phyloP scores from a whole-genome alignment of 768 basidiomycete genomes.

The Aureoboletus auriporus region DNA sequence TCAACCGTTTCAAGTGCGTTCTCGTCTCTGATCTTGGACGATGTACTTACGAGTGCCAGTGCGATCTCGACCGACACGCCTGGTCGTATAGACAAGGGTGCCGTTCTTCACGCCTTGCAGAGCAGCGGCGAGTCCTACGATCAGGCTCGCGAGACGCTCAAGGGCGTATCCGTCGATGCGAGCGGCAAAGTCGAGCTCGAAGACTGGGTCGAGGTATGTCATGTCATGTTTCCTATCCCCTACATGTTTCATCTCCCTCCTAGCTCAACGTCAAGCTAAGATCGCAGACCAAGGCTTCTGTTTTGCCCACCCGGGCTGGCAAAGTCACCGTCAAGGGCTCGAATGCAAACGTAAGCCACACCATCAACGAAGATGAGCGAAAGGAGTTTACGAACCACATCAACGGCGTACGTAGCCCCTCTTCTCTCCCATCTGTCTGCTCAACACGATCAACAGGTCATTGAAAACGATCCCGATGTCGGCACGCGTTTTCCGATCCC shows the following conservation, averaged over 20 bases:
- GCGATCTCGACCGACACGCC: constrained; percentile 74
- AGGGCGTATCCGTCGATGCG: constrained; percentile 90
- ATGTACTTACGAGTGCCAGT: constrained; percentile 34
- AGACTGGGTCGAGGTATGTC: constrained; percentile 92
- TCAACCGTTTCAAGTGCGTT: constrained; percentile 93
- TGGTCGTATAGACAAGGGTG: constrained; percentile 78
- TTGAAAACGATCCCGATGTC: constrained; percentile 88
- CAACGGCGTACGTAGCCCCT: constrained; percentile 63
- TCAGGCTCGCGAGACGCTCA: constrained; percentile 83
- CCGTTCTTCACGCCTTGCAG: constrained; percentile 76
- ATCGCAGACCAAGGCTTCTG: constrained; percentile 41
- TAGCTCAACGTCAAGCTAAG: constrained; percentile 82
- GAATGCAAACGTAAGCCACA: constrained; percentile 93
- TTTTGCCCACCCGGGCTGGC: constrained; percentile 65
- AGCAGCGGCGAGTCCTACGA: constrained; percentile 87
- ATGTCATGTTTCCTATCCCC: constrained; percentile 17
- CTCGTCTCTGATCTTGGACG: background rate
- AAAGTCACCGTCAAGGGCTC: constrained; percentile 94
- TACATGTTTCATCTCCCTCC: constrained; percentile 8
- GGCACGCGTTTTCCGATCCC: constrained; percentile 84
- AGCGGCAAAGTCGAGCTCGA: constrained; percentile 96
- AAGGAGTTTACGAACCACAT: constrained; percentile 98
- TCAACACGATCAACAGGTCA: constrained; percentile 52
- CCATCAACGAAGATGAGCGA: constrained; percentile 95
- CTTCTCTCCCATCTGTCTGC: background rate